Percentiles rank a stretch among this genome's conserved stretches.
phyloP scores from a whole-genome alignment of 116 monocot genomes.

The Zostera marina region DNA sequence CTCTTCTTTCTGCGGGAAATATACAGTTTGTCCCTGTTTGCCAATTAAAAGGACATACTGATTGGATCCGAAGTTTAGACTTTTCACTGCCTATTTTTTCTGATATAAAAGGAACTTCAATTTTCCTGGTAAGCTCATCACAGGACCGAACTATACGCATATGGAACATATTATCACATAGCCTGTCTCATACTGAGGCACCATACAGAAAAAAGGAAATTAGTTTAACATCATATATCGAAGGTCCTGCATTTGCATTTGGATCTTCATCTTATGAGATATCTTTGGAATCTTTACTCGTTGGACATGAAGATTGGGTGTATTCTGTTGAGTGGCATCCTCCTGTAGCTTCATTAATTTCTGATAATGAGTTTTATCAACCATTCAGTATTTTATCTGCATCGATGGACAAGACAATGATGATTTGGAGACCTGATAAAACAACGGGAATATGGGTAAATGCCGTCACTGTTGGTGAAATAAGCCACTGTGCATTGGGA shows the following conservation, averaged over 20 bases:
- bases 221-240: constrained; percentile 69
- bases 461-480: constrained; percentile 80
- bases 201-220: constrained; percentile 31
- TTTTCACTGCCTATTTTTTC: constrained; percentile 42
- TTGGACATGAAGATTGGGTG: constrained; percentile 99
- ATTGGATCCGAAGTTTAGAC: constrained; percentile 96
- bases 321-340: constrained; percentile 94
- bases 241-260: constrained; percentile 54
- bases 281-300: constrained; percentile 85
- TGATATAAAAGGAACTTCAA: constrained; percentile 22
- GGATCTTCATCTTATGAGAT: constrained; percentile 54
- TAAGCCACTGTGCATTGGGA: constrained; percentile 85
- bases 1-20: not conserved
- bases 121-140: constrained; percentile 90
- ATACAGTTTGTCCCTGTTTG: constrained; percentile 74
- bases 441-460: constrained; percentile 95
- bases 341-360: constrained; percentile 16
- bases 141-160: constrained; percentile 94
- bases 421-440: constrained; percentile 97
- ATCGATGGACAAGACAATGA: constrained; percentile 99
- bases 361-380: constrained; percentile 26
- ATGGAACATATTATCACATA: constrained; percentile 59
- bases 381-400: constrained; percentile 87
- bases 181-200: constrained; percentile 15
- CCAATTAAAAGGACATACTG: constrained; percentile 86